Evolutionary conservation across 768 basidiomycete genomes (phyloP).

Genomic region (Hebeloma cylindrosporum): DNA sequence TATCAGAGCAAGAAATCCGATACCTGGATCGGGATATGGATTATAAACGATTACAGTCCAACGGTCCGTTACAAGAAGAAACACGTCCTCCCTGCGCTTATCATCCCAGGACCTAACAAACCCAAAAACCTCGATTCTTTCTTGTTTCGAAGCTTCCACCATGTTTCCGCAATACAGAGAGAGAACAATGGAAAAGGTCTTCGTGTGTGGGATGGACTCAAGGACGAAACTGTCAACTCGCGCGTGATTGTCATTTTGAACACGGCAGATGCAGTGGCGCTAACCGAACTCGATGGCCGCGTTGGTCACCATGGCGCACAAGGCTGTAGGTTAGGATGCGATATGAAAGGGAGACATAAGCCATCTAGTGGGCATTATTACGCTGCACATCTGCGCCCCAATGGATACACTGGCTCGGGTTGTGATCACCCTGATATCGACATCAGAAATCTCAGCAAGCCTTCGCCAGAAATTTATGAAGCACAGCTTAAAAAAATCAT

Average conservation of each 20-base stretch:
- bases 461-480: slow-evolving; percentile 14
- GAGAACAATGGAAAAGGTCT: slow-evolving; percentile 27
- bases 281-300: slow-evolving; percentile 13
- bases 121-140: slow-evolving; percentile 37
- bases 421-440: slow-evolving; percentile 14
- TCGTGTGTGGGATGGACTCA: slow-evolving; percentile 25
- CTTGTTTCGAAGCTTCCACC: slow-evolving; percentile 31
- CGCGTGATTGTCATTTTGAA: slow-evolving; percentile 6
- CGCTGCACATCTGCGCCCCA: slow-evolving; percentile 2
- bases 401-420: not conserved
- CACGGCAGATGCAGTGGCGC: slow-evolving; percentile 12
- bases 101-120: slow-evolving; percentile 41
- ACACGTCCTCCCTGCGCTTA: slow-evolving; percentile 28
- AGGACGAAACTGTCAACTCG: slow-evolving; percentile 16
- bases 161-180: slow-evolving; percentile 34
- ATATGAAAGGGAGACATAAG: slow-evolving; percentile 9
- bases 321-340: slow-evolving; percentile 12
- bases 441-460: not conserved
- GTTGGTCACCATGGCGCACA: slow-evolving; percentile 16
- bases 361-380: slow-evolving; percentile 5
- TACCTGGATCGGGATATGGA: slow-evolving; percentile 40
- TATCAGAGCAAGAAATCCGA: slow-evolving; percentile 41
- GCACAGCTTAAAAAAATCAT: slow-evolving; percentile 10
- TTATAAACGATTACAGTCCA: slow-evolving; percentile 29
- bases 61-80: slow-evolving; percentile 30